Percentiles rank a stretch among this genome's conserved stretches.
phyloP scores from a whole-genome alignment of 306 rosid species.

The Trifolium fragiferum region DNA sequence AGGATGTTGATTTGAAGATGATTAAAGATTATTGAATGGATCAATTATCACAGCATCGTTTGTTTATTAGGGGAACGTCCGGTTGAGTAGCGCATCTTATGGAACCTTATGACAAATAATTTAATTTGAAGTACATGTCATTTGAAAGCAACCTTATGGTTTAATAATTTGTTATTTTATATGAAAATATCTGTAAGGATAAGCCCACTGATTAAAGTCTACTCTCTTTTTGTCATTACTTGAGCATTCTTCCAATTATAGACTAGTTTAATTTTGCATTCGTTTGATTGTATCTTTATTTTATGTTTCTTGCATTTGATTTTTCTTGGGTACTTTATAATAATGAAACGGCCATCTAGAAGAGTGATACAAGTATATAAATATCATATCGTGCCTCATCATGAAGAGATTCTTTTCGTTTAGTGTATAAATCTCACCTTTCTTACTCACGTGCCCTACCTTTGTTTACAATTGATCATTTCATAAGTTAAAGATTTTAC shows the following conservation, averaged over 20 bases:
- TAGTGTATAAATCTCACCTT: not conserved
- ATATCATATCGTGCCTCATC: slow-evolving; percentile 12
- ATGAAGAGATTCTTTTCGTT: slow-evolving; percentile 16
- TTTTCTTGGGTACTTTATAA: slow-evolving; percentile 15
- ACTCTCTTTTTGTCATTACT: slow-evolving; percentile 24
- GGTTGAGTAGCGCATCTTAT: slow-evolving; percentile 5
- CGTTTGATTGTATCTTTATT: slow-evolving; percentile 15
- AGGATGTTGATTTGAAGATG: not conserved
- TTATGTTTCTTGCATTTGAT: slow-evolving; percentile 26
- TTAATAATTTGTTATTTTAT: slow-evolving; percentile 3
- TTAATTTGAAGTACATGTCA: slow-evolving; percentile 20
- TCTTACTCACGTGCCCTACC: slow-evolving; percentile 14
- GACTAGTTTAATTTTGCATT: not conserved
- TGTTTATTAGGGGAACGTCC: slow-evolving; percentile 27
- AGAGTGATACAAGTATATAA: slow-evolving; percentile 9
- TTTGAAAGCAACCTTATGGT: slow-evolving; percentile 21
- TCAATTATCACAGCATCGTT: not conserved
- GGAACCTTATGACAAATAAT: not conserved
- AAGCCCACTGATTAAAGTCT: slow-evolving; percentile 28
- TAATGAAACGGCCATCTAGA: slow-evolving; percentile 34
- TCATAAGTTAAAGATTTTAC: not conserved
- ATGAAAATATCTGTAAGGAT: slow-evolving; percentile 22
- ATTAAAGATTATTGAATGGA: not conserved
- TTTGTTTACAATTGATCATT: not conserved
- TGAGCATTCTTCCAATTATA: not conserved